phyloP scores from a whole-genome alignment of 345 rosid genomes.

The Aethionema arabicum region DNA sequence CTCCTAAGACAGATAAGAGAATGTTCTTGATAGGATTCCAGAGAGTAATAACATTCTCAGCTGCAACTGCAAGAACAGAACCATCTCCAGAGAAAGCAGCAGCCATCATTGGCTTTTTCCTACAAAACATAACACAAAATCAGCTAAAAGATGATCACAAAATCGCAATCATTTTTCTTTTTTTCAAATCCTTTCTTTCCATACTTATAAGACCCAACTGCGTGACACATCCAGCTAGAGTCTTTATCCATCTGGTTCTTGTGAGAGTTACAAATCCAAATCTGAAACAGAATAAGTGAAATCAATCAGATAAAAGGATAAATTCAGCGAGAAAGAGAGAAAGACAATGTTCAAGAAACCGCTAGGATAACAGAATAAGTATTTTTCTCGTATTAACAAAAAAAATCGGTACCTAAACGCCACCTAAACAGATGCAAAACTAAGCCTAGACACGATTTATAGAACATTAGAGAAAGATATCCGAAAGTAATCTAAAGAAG shows the following conservation, averaged over 20 bases:
- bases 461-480: neutral
- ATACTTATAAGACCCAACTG: slow-evolving; percentile 93
- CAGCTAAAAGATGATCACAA: neutral
- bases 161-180: neutral
- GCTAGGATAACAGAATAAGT: no score
- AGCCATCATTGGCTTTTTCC: slow-evolving; percentile 89
- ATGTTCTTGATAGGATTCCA: slow-evolving; percentile 85
- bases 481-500: slow-evolving; percentile 20
- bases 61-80: slow-evolving; percentile 94
- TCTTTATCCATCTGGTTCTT: slow-evolving; percentile 40
- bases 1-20: slow-evolving; percentile 81
- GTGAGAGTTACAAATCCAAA: slow-evolving; percentile 64
- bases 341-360: no score
- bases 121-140: slow-evolving; percentile 31
- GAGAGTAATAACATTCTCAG: slow-evolving; percentile 79
- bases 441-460: no score
- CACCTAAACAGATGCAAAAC: no score
- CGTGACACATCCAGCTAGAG: slow-evolving; percentile 81
- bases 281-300: slow-evolving; percentile 39
- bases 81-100: slow-evolving; percentile 95
- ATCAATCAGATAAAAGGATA: slow-evolving; percentile 2
- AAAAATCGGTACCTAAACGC: no score
- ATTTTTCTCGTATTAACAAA: no score
- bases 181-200: slow-evolving; percentile 6
- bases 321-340: neutral